phyloP scores from a whole-genome alignment of 371 early-diverging fungal species.

The Batkoa obscura region DNA sequence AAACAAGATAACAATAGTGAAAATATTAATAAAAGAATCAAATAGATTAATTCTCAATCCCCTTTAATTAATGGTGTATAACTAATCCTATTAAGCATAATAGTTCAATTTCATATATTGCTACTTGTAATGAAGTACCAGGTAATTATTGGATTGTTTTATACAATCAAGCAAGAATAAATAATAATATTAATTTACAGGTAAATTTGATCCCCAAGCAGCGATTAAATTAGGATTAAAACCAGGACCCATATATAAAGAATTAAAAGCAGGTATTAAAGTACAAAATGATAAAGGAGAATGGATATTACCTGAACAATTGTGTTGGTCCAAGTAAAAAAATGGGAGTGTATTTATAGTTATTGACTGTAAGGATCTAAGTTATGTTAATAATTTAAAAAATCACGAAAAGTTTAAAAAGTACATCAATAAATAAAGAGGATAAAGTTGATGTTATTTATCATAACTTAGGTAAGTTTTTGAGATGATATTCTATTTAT shows the following conservation, averaged over 20 bases:
- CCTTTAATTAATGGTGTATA: not conserved
- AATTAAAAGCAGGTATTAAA: slow-evolving; percentile 41
- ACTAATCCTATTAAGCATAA: not conserved
- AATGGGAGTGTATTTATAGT: slow-evolving; percentile 46
- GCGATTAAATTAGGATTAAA: slow-evolving; percentile 58
- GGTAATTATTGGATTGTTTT: not conserved
- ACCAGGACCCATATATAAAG: slow-evolving; percentile 44
- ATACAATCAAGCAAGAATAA: not conserved
- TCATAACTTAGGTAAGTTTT: too few relatives aligned
- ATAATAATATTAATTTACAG: slow-evolving; percentile 13
- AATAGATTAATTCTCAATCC: not conserved
- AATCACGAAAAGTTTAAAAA: slow-evolving; percentile 21
- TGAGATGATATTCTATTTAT: too few relatives aligned
- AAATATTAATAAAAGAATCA: not conserved
- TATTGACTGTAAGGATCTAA: slow-evolving; percentile 57
- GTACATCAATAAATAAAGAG: slow-evolving; percentile 13
- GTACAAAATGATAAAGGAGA: slow-evolving; percentile 47
- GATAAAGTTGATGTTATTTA: slow-evolving; percentile 5
- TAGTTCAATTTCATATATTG: not conserved
- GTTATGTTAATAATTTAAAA: slow-evolving; percentile 38
- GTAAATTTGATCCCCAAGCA: slow-evolving; percentile 59
- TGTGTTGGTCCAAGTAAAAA: slow-evolving; percentile 34
- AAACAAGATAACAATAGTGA: too few relatives aligned
- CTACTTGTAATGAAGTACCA: not conserved
- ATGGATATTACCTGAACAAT: slow-evolving; percentile 45